phyloP scores from a whole-genome alignment of 1,139 yeast species.

The Hemisphaericaspora lyxosophila region DNA sequence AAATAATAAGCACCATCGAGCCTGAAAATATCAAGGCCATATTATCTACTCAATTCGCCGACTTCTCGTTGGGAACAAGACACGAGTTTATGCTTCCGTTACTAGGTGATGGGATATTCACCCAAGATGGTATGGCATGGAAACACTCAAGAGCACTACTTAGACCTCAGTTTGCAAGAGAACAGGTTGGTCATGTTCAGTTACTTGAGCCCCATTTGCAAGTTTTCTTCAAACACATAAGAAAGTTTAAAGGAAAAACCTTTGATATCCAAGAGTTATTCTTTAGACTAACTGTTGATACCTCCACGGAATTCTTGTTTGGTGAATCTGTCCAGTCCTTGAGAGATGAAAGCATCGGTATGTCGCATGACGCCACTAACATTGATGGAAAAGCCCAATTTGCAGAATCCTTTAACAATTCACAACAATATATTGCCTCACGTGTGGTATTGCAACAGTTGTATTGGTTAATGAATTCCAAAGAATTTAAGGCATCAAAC shows the following conservation, averaged over 20 bases:
- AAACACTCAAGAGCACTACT: conserved; percentile 57
- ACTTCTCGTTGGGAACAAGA: conserved; percentile 52
- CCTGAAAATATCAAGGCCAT: conserved; percentile 44
- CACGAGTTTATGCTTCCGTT: conserved; percentile 42
- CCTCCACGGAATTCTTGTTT: conserved; percentile 59
- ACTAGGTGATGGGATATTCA: conserved; percentile 59
- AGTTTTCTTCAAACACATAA: conserved; percentile 34
- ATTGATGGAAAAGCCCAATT: conserved; percentile 38
- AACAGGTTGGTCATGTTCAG: conserved; percentile 52
- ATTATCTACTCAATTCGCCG: conserved; percentile 47
- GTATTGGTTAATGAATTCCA: conserved; percentile 32
- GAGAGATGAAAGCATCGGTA: conserved; percentile 26
- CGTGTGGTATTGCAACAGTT: conserved; percentile 38
- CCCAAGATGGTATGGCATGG: conserved; percentile 58
- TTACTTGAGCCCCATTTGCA: conserved; percentile 49
- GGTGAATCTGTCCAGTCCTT: conserved; percentile 52
- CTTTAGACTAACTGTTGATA: conserved; percentile 53
- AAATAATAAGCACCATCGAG: conserved; percentile 29
- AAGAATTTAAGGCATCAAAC: conserved; percentile 31
- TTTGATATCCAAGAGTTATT: conserved; percentile 52
- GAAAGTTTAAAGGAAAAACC: conserved; percentile 25
- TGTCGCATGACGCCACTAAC: conserved; percentile 13
- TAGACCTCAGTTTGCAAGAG: conserved; percentile 59
- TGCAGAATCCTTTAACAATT: conserved; percentile 41
- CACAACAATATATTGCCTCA: conserved; percentile 38